Evolutionary conservation across 2,329 filamentous ascomycete genomes (phyloP).

Genomic region (Fusarium sp.): DNA sequence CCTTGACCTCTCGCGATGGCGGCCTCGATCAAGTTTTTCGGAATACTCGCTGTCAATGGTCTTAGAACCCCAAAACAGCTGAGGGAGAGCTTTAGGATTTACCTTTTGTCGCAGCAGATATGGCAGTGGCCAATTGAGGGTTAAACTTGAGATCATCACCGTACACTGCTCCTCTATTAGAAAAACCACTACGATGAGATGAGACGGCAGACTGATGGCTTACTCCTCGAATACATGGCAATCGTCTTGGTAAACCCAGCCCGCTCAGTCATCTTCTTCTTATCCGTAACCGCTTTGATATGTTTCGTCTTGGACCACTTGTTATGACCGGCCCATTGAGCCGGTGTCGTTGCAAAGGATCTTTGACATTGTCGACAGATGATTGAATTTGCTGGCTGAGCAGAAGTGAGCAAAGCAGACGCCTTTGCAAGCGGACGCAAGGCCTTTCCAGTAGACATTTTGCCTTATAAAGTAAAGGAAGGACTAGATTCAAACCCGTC

Average conservation of each 20-base stretch:
- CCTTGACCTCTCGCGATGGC: constrained; percentile 93
- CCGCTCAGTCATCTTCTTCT: constrained; percentile 79
- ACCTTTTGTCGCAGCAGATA: constrained; percentile 84
- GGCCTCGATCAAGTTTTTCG: constrained; percentile 85
- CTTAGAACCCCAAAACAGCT: not conserved
- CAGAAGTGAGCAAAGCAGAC: constrained; percentile 13
- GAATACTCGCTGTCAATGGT: constrained; percentile 71
- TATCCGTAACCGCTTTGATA: constrained; percentile 89
- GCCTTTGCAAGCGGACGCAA: constrained; percentile 31
- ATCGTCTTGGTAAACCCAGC: constrained; percentile 78
- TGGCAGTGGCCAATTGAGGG: constrained; percentile 77
- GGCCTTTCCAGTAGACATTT: constrained; percentile 31
- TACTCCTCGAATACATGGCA: constrained; percentile 79
- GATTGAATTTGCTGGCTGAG: constrained; percentile 20
- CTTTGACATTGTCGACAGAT: constrained; percentile 64
- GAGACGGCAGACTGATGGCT: constrained; percentile 35
- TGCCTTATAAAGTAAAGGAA: constrained; percentile 2
- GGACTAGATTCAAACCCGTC: not conserved
- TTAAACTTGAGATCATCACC: constrained; percentile 82
- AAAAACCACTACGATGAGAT: constrained; percentile 7
- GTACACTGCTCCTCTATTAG: constrained; percentile 66
- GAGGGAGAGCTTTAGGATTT: constrained; percentile 31
- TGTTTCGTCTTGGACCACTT: constrained; percentile 98
- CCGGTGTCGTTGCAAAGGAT: constrained; percentile 59
- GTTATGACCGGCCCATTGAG: constrained; percentile 78